These are phyloP conservation scores for Fraxinus latifolia DNA, from an alignment of 305 asterid genomes.

Conservation along the genomic window DNA sequence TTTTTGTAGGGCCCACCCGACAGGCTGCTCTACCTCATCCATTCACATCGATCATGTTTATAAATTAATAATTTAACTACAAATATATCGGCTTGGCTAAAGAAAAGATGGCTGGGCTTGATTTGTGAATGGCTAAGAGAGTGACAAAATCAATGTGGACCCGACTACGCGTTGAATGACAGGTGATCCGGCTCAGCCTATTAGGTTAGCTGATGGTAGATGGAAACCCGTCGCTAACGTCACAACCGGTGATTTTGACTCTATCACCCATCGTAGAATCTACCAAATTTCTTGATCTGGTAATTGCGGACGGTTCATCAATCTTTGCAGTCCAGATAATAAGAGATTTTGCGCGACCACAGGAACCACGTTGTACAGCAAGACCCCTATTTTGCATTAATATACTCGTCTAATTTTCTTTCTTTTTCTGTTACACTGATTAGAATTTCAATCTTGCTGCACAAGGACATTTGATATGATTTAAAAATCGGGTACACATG, in stretches of 20 bases:
- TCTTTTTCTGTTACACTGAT: no score
- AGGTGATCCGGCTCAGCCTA: conserved; percentile 14
- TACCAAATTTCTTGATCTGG: not conserved
- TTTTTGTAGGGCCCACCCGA: no score
- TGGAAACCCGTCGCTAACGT: not conserved
- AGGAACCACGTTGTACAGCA: not conserved
- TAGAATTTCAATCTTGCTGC: no score
- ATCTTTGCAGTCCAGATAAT: not conserved
- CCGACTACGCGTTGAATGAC: conserved; percentile 28
- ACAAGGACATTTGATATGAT: no score
- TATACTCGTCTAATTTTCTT: no score
- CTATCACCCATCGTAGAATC: not conserved
- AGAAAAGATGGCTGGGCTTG: not conserved
- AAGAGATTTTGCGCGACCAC: not conserved
- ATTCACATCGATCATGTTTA: no score
- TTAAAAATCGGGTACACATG: no score
- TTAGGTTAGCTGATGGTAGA: conserved; percentile 7
- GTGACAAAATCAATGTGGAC: not conserved
- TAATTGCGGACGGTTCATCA: not conserved
- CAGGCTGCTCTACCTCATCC: no score
- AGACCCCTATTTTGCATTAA: no score
- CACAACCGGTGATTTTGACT: not conserved
- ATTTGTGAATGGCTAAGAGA: conserved; percentile 2
- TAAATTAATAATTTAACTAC: not conserved
- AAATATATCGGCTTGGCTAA: conserved; percentile 12